Conservation (phyloP, 2,329 filamentous ascomycete genomes). For the Xylariaceae sp. region DNA sequence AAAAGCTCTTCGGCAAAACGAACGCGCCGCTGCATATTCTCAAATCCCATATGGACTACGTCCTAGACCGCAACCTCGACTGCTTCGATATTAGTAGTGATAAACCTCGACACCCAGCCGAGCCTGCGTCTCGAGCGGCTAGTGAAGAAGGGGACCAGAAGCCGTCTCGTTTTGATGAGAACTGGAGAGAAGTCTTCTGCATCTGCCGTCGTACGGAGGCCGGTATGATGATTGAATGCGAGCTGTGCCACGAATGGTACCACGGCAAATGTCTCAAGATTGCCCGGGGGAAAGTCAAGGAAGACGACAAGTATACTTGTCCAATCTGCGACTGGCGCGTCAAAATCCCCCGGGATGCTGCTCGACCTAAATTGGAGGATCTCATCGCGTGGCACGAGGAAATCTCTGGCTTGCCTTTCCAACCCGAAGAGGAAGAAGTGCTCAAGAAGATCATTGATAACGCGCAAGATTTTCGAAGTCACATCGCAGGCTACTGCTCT, state of each 20-base stretch:
- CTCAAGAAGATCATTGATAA: conserved; percentile 80
- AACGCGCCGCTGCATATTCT: conserved; percentile 95
- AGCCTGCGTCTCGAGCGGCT: conserved; percentile 82
- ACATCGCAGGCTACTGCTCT: conserved; percentile 74
- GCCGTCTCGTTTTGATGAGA: conserved; percentile 51
- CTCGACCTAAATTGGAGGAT: conserved; percentile 90
- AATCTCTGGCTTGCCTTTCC: conserved; percentile 74
- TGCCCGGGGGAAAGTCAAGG: conserved; percentile 93
- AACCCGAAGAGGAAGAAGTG: conserved; percentile 87
- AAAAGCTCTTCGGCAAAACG: conserved; percentile 95
- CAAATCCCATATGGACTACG: conserved; percentile 88
- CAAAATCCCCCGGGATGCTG: conserved; percentile 92
- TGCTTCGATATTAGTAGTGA: conserved; percentile 86
- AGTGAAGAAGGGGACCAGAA: conserved; percentile 38
- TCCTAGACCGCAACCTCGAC: conserved; percentile 78
- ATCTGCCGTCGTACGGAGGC: conserved; percentile 90
- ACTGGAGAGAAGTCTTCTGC: conserved; percentile 78
- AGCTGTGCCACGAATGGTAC: conserved; percentile 98
- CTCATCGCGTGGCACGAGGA: conserved; percentile 78
- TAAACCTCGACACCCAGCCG: conserved; percentile 80
- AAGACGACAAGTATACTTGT: conserved; percentile 96
- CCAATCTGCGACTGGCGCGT: conserved; percentile 97
- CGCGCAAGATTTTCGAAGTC: conserved; percentile 75
- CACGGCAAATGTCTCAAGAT: conserved; percentile 98
- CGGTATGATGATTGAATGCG: conserved; percentile 99